phyloP scores from a whole-genome alignment of 129 eudicot species.

The Glebionis coronaria region DNA sequence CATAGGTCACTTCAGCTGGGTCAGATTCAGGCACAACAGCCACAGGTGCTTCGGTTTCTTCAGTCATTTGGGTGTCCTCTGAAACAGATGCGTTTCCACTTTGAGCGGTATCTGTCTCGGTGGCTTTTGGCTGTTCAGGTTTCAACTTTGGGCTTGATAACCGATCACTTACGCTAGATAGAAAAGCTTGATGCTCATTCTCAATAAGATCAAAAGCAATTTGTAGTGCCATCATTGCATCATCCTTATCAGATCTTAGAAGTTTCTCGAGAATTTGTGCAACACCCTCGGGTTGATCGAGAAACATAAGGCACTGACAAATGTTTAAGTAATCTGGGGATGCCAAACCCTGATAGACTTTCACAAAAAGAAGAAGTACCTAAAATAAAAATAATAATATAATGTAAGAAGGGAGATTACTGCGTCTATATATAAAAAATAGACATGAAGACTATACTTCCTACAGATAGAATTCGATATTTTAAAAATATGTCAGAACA shows the following conservation, averaged over 20 bases:
- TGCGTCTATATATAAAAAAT: too few species aligned
- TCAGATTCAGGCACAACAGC: constrained; percentile 39
- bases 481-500: too few species aligned
- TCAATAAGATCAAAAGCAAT: constrained; percentile 90
- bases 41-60: constrained; percentile 49
- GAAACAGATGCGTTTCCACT: constrained; percentile 40
- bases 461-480: too few species aligned
- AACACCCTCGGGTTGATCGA: constrained; percentile 83
- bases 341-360: constrained; percentile 67
- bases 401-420: too few species aligned
- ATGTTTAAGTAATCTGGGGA: constrained; percentile 92
- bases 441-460: too few species aligned
- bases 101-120: constrained; percentile 48
- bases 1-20: constrained; percentile 66
- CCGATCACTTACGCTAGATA: constrained; percentile 70
- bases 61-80: constrained; percentile 79
- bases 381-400: constrained; percentile 14
- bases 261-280: constrained; percentile 82
- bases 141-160: constrained; percentile 58
- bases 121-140: constrained; percentile 46
- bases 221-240: constrained; percentile 88
- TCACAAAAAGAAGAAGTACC: constrained; percentile 81
- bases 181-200: constrained; percentile 97
- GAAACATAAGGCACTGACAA: constrained; percentile 93
- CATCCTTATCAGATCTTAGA: constrained; percentile 70